These are phyloP conservation scores for Colletotrichum euphorbiae DNA, from an alignment of 2,329 filamentous ascomycete species.

Conservation along the genomic window DNA sequence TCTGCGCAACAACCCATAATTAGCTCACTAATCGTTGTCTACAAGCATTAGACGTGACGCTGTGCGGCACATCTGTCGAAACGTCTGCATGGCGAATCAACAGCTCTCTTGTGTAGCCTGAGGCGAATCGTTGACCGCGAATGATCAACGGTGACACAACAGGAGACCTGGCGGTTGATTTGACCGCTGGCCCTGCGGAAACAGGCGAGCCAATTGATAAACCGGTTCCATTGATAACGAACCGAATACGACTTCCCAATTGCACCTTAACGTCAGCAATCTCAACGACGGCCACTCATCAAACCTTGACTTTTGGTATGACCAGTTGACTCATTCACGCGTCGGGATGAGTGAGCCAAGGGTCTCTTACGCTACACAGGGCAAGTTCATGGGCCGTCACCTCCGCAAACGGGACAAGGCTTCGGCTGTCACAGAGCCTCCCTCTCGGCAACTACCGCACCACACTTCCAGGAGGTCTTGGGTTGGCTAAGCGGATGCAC, in stretches of 20 bases:
- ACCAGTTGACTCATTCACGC: constrained; percentile 4
- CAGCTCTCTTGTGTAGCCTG: no score
- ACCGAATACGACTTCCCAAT: neutral
- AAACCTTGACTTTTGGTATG: constrained; percentile 6
- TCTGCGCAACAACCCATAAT: constrained; percentile 8
- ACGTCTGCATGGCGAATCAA: no score
- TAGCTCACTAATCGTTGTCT: neutral
- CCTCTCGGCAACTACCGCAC: neutral
- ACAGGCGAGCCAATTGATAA: neutral
- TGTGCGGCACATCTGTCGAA: no score
- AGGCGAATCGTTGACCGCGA: no score
- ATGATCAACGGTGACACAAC: no score
- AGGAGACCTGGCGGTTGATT: no score
- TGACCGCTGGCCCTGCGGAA: no score
- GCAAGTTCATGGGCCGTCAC: neutral
- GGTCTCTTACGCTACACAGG: neutral
- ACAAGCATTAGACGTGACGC: no score
- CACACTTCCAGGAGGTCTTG: no score
- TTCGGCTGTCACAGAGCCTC: neutral
- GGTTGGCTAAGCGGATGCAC: no score
- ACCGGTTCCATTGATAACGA: neutral
- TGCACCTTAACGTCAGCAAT: neutral
- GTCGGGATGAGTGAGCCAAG: neutral
- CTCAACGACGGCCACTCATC: neutral
- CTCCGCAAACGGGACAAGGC: neutral